phyloP scores from a whole-genome alignment of 345 rosid species.

The Dimocarpus longan region DNA sequence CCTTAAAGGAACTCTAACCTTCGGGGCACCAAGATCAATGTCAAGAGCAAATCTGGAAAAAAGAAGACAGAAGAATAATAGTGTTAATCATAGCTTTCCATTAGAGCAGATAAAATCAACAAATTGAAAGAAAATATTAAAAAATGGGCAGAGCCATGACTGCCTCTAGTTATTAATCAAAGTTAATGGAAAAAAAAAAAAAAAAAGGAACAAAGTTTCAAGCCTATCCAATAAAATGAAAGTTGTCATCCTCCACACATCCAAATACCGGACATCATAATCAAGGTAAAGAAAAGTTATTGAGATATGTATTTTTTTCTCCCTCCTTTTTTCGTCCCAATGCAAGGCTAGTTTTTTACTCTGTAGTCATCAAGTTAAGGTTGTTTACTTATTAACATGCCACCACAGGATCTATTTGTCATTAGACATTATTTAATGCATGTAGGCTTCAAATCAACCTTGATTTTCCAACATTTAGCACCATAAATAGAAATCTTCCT shows the following conservation, averaged over 20 bases:
- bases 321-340: not conserved
- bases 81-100: not conserved
- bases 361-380: not conserved
- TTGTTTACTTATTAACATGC: not conserved
- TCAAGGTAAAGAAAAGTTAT: not conserved
- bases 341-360: not conserved
- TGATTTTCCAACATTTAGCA: not conserved
- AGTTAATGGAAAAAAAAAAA: not conserved
- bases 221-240: not conserved
- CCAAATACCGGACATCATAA: not conserved
- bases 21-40: slow-evolving; percentile 98
- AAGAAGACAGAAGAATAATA: slow-evolving; percentile 12
- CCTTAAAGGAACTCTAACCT: slow-evolving; percentile 87
- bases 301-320: not conserved
- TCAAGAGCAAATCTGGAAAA: slow-evolving; percentile 89
- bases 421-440: not conserved
- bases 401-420: not conserved
- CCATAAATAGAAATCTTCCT: not conserved
- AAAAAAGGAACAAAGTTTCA: not conserved
- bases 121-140: not conserved
- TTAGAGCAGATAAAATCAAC: not conserved
- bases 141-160: not conserved
- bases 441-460: not conserved
- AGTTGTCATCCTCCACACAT: not conserved
- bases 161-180: not conserved